Percentiles rank a stretch among this genome's conserved stretches.
These are phyloP conservation scores for Alternaria sp. DNA, from an alignment of 2,329 filamentous ascomycete species.

Conservation along the genomic window DNA sequence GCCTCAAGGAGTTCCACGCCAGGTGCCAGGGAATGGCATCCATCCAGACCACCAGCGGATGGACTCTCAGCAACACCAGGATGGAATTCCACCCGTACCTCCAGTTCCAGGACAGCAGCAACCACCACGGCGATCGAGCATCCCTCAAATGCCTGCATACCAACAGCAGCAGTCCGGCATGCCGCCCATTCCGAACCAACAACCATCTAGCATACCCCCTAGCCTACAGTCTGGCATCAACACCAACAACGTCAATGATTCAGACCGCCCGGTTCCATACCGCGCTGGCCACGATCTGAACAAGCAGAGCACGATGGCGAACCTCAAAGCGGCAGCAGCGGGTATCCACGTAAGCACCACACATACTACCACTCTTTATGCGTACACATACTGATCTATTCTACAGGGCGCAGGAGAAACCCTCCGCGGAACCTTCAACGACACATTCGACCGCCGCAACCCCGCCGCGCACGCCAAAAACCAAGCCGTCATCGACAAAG, in stretches of 20 bases:
- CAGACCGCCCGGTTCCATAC: conserved; percentile 29
- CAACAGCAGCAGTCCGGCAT: conserved; percentile 22
- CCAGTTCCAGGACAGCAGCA: conserved; percentile 5
- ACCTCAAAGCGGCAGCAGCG: conserved; percentile 42
- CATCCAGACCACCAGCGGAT: conserved; percentile 3
- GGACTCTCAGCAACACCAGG: conserved; percentile 11
- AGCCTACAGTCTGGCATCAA: conserved; percentile 8
- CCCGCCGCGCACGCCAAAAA: conserved; percentile 41
- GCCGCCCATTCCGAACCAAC: conserved; percentile 7
- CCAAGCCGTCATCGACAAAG: conserved; percentile 39
- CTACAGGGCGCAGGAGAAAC: conserved; percentile 44
- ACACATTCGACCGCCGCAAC: conserved; percentile 40
- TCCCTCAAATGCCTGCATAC: conserved; percentile 1
- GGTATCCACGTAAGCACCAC: conserved; percentile 43
- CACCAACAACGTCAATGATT: conserved; percentile 13
- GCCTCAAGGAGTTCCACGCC: conserved; percentile 40
- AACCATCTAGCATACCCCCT: neutral
- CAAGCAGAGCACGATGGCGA: conserved; percentile 40
- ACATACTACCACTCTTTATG: neutral
- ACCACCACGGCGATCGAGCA: neutral
- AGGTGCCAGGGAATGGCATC: conserved; percentile 22
- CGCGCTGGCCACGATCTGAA: conserved; percentile 29
- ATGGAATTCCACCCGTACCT: conserved; percentile 3
- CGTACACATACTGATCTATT: conserved; percentile 3
- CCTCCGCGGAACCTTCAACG: conserved; percentile 44